Evolutionary conservation across 306 rosid genomes (phyloP).

Genomic region (Cicer judaicum): DNA sequence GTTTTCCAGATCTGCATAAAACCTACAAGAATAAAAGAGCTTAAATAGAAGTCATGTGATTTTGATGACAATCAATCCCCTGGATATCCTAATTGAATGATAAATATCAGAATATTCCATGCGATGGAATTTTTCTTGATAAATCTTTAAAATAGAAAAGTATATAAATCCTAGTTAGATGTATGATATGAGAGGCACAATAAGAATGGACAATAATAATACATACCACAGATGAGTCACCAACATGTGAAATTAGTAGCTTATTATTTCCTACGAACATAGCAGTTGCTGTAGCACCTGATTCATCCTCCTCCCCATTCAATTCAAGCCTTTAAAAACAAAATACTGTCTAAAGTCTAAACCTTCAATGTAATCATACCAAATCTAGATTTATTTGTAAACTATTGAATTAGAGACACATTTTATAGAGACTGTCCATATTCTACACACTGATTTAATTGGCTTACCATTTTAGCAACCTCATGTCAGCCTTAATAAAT

Average conservation of each 20-base stretch:
- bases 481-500: conserved; percentile 69
- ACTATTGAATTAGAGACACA: conserved; percentile 34
- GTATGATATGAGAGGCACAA: background rate
- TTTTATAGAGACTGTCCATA: conserved; percentile 6
- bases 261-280: conserved; percentile 64
- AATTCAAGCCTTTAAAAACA: conserved; percentile 83
- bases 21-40: conserved; percentile 64
- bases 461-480: conserved; percentile 73
- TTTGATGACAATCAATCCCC: conserved; percentile 22
- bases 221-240: conserved; percentile 90
- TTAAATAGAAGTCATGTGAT: conserved; percentile 19
- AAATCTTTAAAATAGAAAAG: conserved; percentile 30
- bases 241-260: conserved; percentile 81
- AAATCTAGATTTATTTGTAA: conserved; percentile 48
- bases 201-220: conserved; percentile 17
- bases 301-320: conserved; percentile 72
- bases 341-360: conserved; percentile 73
- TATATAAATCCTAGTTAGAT: conserved; percentile 17
- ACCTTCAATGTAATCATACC: conserved; percentile 53
- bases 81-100: conserved; percentile 28
- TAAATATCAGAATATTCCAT: conserved; percentile 15
- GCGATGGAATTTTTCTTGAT: conserved; percentile 10
- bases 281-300: conserved; percentile 91
- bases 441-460: background rate
- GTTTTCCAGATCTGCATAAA: conserved; percentile 80